phyloP scores from a whole-genome alignment of 2,329 filamentous ascomycete genomes.

The Penicillium freii region DNA sequence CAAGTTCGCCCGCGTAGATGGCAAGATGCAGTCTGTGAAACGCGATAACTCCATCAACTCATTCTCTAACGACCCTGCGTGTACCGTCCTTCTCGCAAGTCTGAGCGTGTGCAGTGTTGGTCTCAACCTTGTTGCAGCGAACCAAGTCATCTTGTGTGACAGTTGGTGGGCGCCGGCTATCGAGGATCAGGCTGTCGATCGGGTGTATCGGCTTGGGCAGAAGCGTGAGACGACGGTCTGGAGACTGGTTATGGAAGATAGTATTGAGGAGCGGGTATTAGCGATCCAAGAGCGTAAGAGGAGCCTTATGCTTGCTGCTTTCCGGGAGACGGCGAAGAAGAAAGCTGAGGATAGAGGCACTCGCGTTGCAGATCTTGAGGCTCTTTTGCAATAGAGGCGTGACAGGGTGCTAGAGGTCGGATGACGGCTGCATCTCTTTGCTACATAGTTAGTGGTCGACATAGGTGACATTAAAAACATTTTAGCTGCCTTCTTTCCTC shows the following conservation, averaged over 20 bases:
- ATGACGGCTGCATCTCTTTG: neutral
- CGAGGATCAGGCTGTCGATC: conserved; percentile 86
- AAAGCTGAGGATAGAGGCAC: conserved; percentile 55
- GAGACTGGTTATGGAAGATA: conserved; percentile 75
- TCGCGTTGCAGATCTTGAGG: conserved; percentile 51
- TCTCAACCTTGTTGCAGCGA: conserved; percentile 79
- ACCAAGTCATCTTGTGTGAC: conserved; percentile 79
- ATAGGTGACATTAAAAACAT: neutral
- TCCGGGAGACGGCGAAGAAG: conserved; percentile 66
- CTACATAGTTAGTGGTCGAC: neutral
- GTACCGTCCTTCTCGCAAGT: conserved; percentile 76
- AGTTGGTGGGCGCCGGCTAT: conserved; percentile 93
- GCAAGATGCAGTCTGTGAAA: conserved; percentile 67
- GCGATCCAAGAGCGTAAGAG: conserved; percentile 77
- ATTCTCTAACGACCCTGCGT: conserved; percentile 65
- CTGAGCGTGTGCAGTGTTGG: conserved; percentile 81
- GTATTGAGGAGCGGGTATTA: conserved; percentile 77
- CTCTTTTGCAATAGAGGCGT: conserved; percentile 28
- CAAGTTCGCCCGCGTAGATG: conserved; percentile 72
- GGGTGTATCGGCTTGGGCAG: conserved; percentile 83
- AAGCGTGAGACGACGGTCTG: conserved; percentile 75
- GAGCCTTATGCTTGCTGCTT: conserved; percentile 72
- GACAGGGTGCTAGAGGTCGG: too few relatives aligned
- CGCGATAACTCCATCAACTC: conserved; percentile 71
- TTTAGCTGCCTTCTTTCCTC: too few relatives aligned